Evolutionary conservation across 805 yeast species (phyloP).

Genomic region (Yarrowia sp.): DNA sequence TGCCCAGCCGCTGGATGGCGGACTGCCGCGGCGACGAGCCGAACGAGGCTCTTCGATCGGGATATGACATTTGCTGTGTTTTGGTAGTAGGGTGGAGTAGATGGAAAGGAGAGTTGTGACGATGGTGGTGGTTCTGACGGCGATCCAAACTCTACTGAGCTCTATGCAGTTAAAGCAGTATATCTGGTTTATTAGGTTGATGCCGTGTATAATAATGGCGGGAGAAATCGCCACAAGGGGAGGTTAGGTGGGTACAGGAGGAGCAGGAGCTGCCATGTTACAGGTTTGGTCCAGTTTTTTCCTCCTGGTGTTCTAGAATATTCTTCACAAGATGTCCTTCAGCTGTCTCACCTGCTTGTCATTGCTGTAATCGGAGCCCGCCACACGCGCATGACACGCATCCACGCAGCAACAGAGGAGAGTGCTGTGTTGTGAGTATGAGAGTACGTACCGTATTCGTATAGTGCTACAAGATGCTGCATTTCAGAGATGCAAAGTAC

Average conservation of each 20-base stretch:
- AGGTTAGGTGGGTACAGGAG: too few relatives aligned
- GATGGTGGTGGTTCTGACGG: slow-evolving; percentile 1
- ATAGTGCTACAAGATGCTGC: too few relatives aligned
- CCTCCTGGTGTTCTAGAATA: not conserved
- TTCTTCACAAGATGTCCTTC: not conserved
- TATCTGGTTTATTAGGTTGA: slow-evolving; percentile 25
- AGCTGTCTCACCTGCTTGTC: not conserved
- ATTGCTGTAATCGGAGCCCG: slow-evolving; percentile 26
- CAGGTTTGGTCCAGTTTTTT: not conserved
- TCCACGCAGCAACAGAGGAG: slow-evolving; percentile 15
- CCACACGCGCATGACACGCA: slow-evolving; percentile 19
- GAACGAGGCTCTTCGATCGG: slow-evolving; percentile 32
- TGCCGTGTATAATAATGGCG: slow-evolving; percentile 14
- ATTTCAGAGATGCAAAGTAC: too few relatives aligned
- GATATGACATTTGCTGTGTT: slow-evolving; percentile 18
- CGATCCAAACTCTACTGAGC: slow-evolving; percentile 35
- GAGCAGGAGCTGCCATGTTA: too few relatives aligned
- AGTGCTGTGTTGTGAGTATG: too few relatives aligned
- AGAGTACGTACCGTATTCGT: too few relatives aligned
- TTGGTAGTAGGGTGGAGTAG: not conserved
- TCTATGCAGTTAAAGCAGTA: not conserved
- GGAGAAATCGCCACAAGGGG: too few relatives aligned
- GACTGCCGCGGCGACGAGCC: slow-evolving; percentile 38
- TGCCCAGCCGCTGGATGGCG: slow-evolving; percentile 32
- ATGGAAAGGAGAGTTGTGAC: not conserved